Percentiles rank a stretch among this genome's conserved stretches.
Evolutionary conservation across 108 stramenopile genomes (phyloP).

Genomic region (Skeletonema menzelii): DNA sequence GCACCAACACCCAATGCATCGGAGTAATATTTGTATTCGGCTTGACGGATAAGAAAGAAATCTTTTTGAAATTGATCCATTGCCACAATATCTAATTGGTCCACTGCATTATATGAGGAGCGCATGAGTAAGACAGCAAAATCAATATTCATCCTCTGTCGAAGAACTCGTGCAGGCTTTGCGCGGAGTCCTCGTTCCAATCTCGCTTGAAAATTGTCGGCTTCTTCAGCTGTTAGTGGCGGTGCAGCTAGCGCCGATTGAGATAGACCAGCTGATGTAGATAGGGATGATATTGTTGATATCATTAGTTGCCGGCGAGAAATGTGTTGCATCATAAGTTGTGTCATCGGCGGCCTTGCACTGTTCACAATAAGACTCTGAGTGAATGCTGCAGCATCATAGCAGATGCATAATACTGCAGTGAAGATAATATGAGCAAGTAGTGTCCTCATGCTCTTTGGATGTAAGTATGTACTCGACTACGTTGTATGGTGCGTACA

Average conservation of each 20-base stretch:
- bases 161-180: conserved; percentile 66
- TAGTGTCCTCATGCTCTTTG: not conserved
- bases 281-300: not conserved
- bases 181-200: conserved; percentile 60
- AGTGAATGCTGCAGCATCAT: not conserved
- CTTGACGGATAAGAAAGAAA: conserved; percentile 74
- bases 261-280: not conserved
- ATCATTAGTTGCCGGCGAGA: not conserved
- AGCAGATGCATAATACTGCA: not conserved
- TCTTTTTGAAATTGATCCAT: conserved; percentile 92
- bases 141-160: conserved; percentile 70
- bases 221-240: conserved; percentile 67
- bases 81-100: conserved; percentile 74
- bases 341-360: not conserved
- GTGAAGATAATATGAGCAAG: not conserved
- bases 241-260: conserved; percentile 52
- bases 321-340: not conserved
- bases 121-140: conserved; percentile 86
- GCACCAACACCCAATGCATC: conserved; percentile 60
- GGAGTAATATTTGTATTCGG: conserved; percentile 73
- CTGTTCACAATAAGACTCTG: not conserved
- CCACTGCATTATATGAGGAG: conserved; percentile 80
- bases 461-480: too few relatives aligned
- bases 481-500: too few relatives aligned
- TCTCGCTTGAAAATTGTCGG: conserved; percentile 58